Evolutionary conservation across 2,329 filamentous ascomycete genomes (phyloP).

Genomic region (Colletotrichum salicis): DNA sequence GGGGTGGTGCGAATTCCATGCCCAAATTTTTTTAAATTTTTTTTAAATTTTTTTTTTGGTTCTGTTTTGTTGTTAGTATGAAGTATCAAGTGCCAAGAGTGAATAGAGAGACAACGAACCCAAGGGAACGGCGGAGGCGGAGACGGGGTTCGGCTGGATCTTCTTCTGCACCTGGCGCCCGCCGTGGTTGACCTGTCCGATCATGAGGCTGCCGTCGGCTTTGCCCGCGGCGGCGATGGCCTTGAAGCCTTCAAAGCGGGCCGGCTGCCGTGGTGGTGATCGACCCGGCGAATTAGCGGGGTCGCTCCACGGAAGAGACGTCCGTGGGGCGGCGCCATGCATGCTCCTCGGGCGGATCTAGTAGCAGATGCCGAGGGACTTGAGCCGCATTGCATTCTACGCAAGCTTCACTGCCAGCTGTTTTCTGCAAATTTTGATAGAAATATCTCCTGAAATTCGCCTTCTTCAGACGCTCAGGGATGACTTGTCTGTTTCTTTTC

Average conservation of each 20-base stretch:
- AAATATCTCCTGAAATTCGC: too few relatives aligned
- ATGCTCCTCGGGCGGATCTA: background rate
- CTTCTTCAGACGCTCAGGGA: too few relatives aligned
- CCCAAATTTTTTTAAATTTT: too few relatives aligned
- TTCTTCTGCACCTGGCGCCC: constrained; percentile 61
- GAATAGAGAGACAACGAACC: constrained; percentile 20
- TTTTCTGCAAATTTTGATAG: too few relatives aligned
- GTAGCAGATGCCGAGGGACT: background rate
- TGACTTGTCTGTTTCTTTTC: background rate
- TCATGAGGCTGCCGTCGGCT: constrained; percentile 67
- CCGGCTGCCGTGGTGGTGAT: constrained; percentile 28
- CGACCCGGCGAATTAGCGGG: background rate
- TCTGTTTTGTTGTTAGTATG: constrained; percentile 4
- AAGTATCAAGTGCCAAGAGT: background rate
- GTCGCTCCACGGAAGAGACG: background rate
- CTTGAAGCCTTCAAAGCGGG: constrained; percentile 71
- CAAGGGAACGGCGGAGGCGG: constrained; percentile 51
- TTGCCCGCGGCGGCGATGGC: constrained; percentile 65
- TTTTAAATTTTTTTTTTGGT: too few relatives aligned
- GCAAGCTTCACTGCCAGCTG: background rate
- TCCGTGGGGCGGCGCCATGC: background rate
- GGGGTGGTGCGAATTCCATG: constrained; percentile 57
- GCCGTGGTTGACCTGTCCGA: constrained; percentile 72
- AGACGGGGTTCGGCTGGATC: constrained; percentile 51
- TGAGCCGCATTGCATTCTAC: background rate